A percentile compares a stretch with the other conserved stretches of the same genome.
phyloP scores from a whole-genome alignment of 1,284 basidiomycete genomes.

The Ceratobasidium sp. region DNA sequence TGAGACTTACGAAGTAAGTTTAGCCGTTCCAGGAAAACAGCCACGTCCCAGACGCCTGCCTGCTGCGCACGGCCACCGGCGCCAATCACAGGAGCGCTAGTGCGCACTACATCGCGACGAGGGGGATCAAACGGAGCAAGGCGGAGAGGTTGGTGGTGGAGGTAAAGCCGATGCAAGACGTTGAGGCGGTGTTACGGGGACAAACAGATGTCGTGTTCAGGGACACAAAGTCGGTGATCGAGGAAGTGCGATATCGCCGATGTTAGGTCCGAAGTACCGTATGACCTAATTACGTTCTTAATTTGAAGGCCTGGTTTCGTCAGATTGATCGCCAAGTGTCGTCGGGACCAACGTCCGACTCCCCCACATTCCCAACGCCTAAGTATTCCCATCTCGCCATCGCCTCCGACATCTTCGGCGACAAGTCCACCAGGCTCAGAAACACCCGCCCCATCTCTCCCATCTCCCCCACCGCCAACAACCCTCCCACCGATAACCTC shows the following conservation, averaged over 20 bases:
- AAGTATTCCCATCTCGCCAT: too few relatives aligned
- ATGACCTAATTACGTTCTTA: background rate
- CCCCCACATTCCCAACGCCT: background rate
- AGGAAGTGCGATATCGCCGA: conserved; percentile 2
- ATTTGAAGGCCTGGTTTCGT: background rate
- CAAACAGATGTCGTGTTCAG: background rate
- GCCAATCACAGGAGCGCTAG: background rate
- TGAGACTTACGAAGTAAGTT: background rate
- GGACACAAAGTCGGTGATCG: background rate
- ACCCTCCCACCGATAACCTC: background rate
- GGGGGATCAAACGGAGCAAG: conserved; percentile 15
- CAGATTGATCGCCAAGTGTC: background rate
- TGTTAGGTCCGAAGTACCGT: conserved; percentile 6
- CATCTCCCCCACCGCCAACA: too few relatives aligned
- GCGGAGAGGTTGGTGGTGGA: conserved; percentile 10
- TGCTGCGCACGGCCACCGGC: background rate
- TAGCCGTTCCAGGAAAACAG: background rate
- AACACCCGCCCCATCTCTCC: too few relatives aligned
- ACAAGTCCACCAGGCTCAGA: too few relatives aligned
- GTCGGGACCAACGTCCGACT: background rate
- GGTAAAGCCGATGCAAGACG: conserved; percentile 22
- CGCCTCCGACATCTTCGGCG: too few relatives aligned
- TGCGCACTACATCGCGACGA: conserved; percentile 12
- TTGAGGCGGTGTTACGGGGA: background rate
- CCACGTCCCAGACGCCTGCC: conserved; percentile 2